Conservation (phyloP, 768 basidiomycete species). For the Tricholoma furcatifolium region DNA sequence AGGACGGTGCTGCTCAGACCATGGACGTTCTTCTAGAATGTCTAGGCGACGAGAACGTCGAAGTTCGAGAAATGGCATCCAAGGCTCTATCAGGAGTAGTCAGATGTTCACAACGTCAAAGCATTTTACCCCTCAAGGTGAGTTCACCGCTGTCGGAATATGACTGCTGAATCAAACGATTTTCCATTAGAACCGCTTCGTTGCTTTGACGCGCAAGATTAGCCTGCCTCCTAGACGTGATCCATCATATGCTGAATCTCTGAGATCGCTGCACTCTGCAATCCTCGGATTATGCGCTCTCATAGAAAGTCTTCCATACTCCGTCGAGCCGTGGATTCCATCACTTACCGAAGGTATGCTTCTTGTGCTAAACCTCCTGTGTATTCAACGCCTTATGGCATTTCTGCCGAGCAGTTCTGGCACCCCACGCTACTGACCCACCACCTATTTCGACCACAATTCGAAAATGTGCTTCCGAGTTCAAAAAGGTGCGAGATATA, state of each 20-base stretch:
- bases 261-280: conserved; percentile 80
- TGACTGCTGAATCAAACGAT: conserved; percentile 11
- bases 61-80: conserved; percentile 90
- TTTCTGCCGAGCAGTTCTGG: conserved; percentile 51
- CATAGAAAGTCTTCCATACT: conserved; percentile 92
- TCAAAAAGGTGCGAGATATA: conserved; percentile 62
- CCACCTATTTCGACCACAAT: conserved; percentile 90
- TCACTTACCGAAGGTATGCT: conserved; percentile 69
- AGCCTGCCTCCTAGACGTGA: conserved; percentile 69
- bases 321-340: conserved; percentile 90
- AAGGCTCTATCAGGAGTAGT: conserved; percentile 84
- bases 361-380: not conserved
- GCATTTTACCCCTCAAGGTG: conserved; percentile 83
- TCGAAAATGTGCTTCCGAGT: conserved; percentile 80
- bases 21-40: conserved; percentile 86
- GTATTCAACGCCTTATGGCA: conserved; percentile 7
- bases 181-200: conserved; percentile 70
- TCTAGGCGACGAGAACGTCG: conserved; percentile 86
- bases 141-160: conserved; percentile 14
- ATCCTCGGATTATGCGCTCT: conserved; percentile 89
- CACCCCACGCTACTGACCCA: conserved; percentile 79
- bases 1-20: conserved; percentile 62
- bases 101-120: conserved; percentile 86
- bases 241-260: conserved; percentile 65
- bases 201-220: conserved; percentile 56